phyloP scores from a whole-genome alignment of 495 filamentous ascomycete species.

The Trichoderma asperelloides region DNA sequence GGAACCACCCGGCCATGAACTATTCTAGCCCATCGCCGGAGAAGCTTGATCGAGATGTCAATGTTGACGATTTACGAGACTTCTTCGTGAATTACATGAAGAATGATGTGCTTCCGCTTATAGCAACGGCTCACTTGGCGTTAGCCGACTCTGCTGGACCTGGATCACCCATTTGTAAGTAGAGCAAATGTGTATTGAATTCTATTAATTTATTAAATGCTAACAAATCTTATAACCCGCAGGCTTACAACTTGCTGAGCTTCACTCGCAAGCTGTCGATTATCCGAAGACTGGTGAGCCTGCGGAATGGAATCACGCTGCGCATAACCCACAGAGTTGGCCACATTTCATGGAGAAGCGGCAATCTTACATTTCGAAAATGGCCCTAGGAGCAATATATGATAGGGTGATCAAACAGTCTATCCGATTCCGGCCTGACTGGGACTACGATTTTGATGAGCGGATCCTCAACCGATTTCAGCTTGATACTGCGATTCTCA shows the following conservation, averaged over 20 bases:
- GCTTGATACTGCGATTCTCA: conserved; percentile 43
- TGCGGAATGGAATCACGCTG: conserved; percentile 53
- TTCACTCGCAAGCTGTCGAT: conserved; percentile 90
- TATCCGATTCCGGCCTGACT: conserved; percentile 61
- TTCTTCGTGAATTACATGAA: conserved; percentile 96
- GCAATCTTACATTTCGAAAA: conserved; percentile 54
- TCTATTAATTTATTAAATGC: conserved; percentile 3
- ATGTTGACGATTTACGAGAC: conserved; percentile 56
- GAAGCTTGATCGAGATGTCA: conserved; percentile 47
- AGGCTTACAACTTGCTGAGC: conserved; percentile 59
- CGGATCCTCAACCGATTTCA: conserved; percentile 62
- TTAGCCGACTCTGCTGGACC: conserved; percentile 52
- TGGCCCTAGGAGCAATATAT: conserved; percentile 76
- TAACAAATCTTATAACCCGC: background rate
- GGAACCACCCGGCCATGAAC: conserved; percentile 67
- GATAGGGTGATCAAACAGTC: conserved; percentile 41
- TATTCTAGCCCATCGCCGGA: conserved; percentile 48
- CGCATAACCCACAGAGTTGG: conserved; percentile 49
- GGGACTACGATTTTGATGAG: conserved; percentile 62
- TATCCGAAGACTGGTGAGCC: conserved; percentile 82
- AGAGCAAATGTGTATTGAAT: conserved; percentile 47
- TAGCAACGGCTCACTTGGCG: conserved; percentile 79
- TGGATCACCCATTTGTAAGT: conserved; percentile 48
- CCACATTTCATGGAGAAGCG: conserved; percentile 91
- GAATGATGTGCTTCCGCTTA: conserved; percentile 68